Base-by-base conservation (phyloP, 1,284 basidiomycete species). In the Trametes sp. region DNA sequence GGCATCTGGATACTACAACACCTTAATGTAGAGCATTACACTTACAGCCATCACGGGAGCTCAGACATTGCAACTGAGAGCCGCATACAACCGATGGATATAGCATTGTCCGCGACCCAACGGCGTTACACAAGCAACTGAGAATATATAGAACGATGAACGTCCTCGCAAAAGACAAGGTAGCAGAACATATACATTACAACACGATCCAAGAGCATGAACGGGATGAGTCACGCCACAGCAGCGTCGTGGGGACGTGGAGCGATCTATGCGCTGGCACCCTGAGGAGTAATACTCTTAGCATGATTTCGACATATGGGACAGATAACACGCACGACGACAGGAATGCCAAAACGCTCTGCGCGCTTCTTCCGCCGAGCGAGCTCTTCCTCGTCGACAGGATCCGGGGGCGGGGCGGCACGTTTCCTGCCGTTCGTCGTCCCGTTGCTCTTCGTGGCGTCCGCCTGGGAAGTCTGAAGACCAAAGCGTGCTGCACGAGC, bases 301-400 rank as follows among this genome's bases (percentile, higher is more conserved):
- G 24, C 10, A 5, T 6, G n/a, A n/a, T 29, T 29, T 13, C 8
- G 14, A n/a, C 8, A 44, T 11, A 19, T 13, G 4, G 0, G 4
- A 35, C 13, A 9, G 4, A 36, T 10, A 16, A 23, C 21, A 61
- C 67, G 56, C 55, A 69, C 69, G 11, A 61, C 61, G 0, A 64
- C 24, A 9, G 66, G 48, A n/a, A 62, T 57, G 14, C 77, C 84
- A 73, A 90, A 90, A 23, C 88, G 80, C 70, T 87, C 87, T 42
- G 87, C 86, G 10, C 88, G 79, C 73, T 87, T 90, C 72, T 75
- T 82, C 54, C 87, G 76, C 48, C 80, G 80, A 66, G 87, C 86
- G 49, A 78, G 71, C 70, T 90, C 87, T 65, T 87, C 88, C 8
- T 80, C 66, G 66, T 88, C 87, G 4, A 83, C 77, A 19, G 75